Conservation (phyloP, 2,329 filamentous ascomycete species). For the Orbilia quercus region DNA sequence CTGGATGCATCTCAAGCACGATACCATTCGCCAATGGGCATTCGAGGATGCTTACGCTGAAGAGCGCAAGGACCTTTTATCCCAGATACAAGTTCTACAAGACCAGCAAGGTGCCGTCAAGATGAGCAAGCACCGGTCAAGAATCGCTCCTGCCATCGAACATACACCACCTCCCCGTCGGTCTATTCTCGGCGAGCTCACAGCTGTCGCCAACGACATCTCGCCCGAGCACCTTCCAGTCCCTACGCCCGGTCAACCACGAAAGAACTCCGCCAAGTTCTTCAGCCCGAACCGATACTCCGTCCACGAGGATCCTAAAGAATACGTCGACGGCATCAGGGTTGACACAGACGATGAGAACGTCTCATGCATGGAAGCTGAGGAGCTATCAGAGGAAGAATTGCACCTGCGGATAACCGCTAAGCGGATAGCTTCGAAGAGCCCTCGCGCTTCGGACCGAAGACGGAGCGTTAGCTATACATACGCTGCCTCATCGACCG, state of each 20-base stretch:
- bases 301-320: conserved; percentile 62
- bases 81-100: conserved; percentile 68
- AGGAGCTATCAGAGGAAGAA: conserved; percentile 52
- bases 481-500: conserved; percentile 28
- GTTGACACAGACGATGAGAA: conserved; percentile 68
- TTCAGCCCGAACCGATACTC: conserved; percentile 57
- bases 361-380: conserved; percentile 46
- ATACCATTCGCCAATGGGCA: conserved; percentile 98
- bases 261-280: conserved; percentile 72
- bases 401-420: conserved; percentile 49
- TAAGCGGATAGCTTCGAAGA: conserved; percentile 36
- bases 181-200: conserved; percentile 91
- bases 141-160: conserved; percentile 61
- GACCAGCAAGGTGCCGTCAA: conserved; percentile 67
- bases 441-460: conserved; percentile 23
- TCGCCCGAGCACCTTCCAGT: conserved; percentile 88
- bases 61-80: conserved; percentile 80
- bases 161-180: conserved; percentile 70
- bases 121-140: conserved; percentile 62
- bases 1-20: conserved; percentile 97
- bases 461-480: conserved; percentile 43
- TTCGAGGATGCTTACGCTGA: conserved; percentile 71
- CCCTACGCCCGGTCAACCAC: conserved; percentile 92
- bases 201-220: conserved; percentile 73
- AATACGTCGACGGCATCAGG: conserved; percentile 61